Base-by-base conservation (phyloP, 305 asterid species). In the Fraxinus velutina region DNA sequence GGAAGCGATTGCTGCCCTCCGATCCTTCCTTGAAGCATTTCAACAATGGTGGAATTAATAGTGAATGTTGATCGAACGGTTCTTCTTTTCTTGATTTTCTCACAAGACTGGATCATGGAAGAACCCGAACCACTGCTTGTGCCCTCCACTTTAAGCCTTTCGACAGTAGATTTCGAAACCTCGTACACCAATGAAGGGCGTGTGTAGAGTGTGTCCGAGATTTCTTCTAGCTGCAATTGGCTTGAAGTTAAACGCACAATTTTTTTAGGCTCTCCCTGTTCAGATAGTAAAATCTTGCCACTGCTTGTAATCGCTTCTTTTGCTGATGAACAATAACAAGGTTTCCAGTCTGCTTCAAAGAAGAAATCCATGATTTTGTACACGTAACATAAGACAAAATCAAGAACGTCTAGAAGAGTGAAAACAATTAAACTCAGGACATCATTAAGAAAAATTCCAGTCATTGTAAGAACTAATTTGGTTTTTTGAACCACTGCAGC, bases 181-280 rank as follows among this genome's bases (percentile, higher is more conserved):
- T 92, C 92, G 5, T 95, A 82, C 68, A 88, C 86, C 47, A 89
- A 64, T 0, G 97, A 90, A 4, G 92, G 92, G 39, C 99, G 94
- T 37, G 90, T 85, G 90, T 90, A 94, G 80, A 96, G 92, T 5
- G 99, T 96, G 90, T 96, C 97, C 1, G 98, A 94, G 79, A 96
- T 89, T 39, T 96, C 97, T 66, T 96, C 99, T 1, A 94, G 88
- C 75, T 92, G 94, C 55, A 96, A 47, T 36, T 88, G 90, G 44
- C 86, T 90, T 42, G 91, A 84, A 10, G 89, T 90, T 0, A 96
- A 79, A 0, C 95, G 86, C 17, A 96, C 91, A 21, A 93, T 83
- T 82, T 89, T 96, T 81, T 89, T 96, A 44, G 98, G 88, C 75
- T 89, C 96, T 12, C 97, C 94, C 9, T 85, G 90, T 84, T 91